Base-by-base conservation (phyloP, 2,329 filamentous ascomycete species). In the Penicillium occitanis region DNA sequence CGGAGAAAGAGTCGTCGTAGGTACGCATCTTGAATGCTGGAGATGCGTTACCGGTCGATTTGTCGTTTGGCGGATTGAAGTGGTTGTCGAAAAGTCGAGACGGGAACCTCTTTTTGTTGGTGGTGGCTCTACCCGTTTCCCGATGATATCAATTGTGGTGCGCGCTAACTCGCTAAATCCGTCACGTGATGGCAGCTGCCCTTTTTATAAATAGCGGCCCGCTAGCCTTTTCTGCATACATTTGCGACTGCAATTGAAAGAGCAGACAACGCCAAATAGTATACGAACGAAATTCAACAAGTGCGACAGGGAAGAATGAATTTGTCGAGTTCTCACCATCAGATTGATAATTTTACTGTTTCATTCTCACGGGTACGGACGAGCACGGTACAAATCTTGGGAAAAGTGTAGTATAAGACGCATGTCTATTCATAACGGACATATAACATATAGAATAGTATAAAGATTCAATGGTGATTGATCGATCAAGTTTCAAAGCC, bases 1-100 rank as follows among this genome's bases (percentile, higher is more conserved):
- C 89, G 82, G 86, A 89, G 87, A 91, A 91, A 77, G 87, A 86
- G 80, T 91, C 89, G 84, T 91, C 89, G 88, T 90, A 91, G 82
- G 87, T 89, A 85, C 87, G 86, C 87, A 90, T 90, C 79, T 85
- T 88, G 85, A 81, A 81, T 81, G 81, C 78, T 77, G 74, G 72
- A 73, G 78, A 79, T 80, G 79, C 78, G 79, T 76, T 76, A 76
- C 76, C 76, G 77, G 73, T 74, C 70, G 70, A 67, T 74, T 53
- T 75, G 75, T 77, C 75, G 76, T 72, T 80, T 76, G 76, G 75
- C 76, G 76, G 57, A 13, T 78, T 79, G 73, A 76, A 78, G 77
- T 76, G 76, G 78, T 76, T 73, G 78, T 59, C 59, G 73, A 76
- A 76, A 74, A 76, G 73, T 75, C 77, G 74, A 76, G 74, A 61